Percentiles rank a stretch among this genome's conserved stretches.
phyloP scores from a whole-genome alignment of 192 early-diverging fungal genomes.

The Paraglomus brasilianum region DNA sequence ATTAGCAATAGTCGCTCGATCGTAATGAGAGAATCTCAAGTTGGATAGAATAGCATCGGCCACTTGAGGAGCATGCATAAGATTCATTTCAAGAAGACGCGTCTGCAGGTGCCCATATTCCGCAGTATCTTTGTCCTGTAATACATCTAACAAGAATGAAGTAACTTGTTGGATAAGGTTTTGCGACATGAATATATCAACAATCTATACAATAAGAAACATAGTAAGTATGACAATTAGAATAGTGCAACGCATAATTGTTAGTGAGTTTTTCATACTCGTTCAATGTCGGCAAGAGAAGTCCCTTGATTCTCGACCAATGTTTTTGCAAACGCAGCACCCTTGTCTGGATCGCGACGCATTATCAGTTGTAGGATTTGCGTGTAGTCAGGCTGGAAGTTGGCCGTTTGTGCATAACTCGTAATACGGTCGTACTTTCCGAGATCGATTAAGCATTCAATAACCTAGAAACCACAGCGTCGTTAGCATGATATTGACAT shows the following conservation, averaged over 20 bases:
- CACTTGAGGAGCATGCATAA: conserved; percentile 95
- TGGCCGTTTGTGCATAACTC: conserved; percentile 91
- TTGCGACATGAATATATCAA: conserved; percentile 88
- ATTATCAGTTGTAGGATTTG: conserved; percentile 89
- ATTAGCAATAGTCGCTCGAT: conserved; percentile 83
- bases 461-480: conserved; percentile 50
- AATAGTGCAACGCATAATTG: neutral
- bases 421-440: conserved; percentile 96
- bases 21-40: conserved; percentile 95
- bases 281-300: conserved; percentile 80
- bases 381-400: conserved; percentile 90
- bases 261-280: conserved; percentile 33
- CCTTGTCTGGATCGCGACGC: conserved; percentile 90
- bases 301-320: conserved; percentile 82
- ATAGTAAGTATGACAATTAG: neutral
- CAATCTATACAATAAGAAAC: conserved; percentile 53
- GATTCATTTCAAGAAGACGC: conserved; percentile 94
- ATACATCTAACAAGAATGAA: conserved; percentile 92
- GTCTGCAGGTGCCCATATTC: conserved; percentile 94
- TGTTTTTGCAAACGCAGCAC: conserved; percentile 86
- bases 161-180: conserved; percentile 97
- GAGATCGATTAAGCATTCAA: conserved; percentile 95
- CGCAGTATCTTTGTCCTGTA: conserved; percentile 84
- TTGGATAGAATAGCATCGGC: conserved; percentile 98
- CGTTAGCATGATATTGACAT: neutral